Conservation (phyloP, 768 basidiomycete genomes). For the Kwoniella newhampshirensis region DNA sequence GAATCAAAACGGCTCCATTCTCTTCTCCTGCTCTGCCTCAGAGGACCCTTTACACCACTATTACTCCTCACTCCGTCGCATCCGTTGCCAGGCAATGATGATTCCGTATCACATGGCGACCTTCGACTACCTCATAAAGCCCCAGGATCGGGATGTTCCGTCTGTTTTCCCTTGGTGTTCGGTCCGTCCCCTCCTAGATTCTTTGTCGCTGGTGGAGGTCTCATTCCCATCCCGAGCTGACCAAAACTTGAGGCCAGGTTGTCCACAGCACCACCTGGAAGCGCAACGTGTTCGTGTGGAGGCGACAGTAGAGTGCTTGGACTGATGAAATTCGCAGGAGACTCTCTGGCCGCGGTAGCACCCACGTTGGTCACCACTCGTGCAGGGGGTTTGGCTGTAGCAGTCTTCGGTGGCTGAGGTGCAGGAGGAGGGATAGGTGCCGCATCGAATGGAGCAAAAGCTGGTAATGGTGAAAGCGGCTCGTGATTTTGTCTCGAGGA, state of each 20-base stretch:
- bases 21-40: too few relatives aligned
- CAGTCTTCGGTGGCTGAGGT: slow-evolving; percentile 6
- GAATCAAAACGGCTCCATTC: too few relatives aligned
- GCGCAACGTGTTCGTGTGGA: slow-evolving; percentile 11
- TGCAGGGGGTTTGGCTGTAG: not conserved
- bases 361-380: not conserved
- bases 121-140: not conserved
- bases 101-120: too few relatives aligned
- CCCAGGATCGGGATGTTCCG: slow-evolving; percentile 25
- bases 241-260: slow-evolving; percentile 30
- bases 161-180: slow-evolving; percentile 4
- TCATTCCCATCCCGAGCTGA: slow-evolving; percentile 20
- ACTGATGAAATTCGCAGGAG: slow-evolving; percentile 41
- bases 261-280: slow-evolving; percentile 20
- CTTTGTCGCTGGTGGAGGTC: slow-evolving; percentile 12
- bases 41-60: too few relatives aligned
- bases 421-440: slow-evolving; percentile 15
- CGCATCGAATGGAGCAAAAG: slow-evolving; percentile 46
- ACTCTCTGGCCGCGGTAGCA: slow-evolving; percentile 3
- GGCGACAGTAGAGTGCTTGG: slow-evolving; percentile 45
- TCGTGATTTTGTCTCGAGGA: slow-evolving; percentile 1
- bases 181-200: slow-evolving; percentile 20
- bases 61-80: too few relatives aligned
- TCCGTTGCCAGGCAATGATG: too few relatives aligned
- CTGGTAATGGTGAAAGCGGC: slow-evolving; percentile 31